Base-by-base conservation (phyloP, 129 eudicot species). In the Smallanthus sonchifolius region DNA sequence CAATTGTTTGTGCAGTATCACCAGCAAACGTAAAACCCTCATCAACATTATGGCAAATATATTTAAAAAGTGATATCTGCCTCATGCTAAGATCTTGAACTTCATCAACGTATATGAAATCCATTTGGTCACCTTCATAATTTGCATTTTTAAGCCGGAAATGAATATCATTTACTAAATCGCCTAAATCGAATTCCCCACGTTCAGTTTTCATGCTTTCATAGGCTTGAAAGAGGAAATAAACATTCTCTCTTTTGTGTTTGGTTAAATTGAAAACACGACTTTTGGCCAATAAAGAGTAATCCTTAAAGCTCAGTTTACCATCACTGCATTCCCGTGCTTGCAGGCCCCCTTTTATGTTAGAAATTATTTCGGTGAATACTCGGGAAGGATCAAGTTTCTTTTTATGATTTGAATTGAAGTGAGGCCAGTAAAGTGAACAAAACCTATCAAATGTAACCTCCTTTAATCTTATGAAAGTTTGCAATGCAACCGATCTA, bases 1-100 rank as follows among this genome's bases (percentile, higher is more conserved):
- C 92, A 59, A 91, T 91, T 0, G 96, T 88, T 56, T 91, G 97
- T 0, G 97, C 96, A 0, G 95, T 91, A 66, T 91, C 97, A 9
- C 95, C 97, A 19, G 90, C 80, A 72, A 91, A 88, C 45, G 84
- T 70, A 72, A 84, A 88, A 2, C 96, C 92, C 30, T 91, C 97
- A n/a, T 84, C 85, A 8, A 91, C 90, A 80, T 88, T 91, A 44
- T 78, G 83, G 84, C 90, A 91, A 14, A 91, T 81, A 67, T 86
- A 85, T 74, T 82, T 86, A 55, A 91, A 88, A 35, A 91, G 85
- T 13, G 86, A 77, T 52, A 91, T 83, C 54, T 91, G 96, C 47
- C 90, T 74, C 85, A 85, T 84, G 1, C 88, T 84, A 32, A 91
- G 84, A 65, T 91, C 97, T 69, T 91, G 95, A 1, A 91, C 97